A percentile compares a stretch with the other conserved stretches of the same genome.
phyloP scores from a whole-genome alignment of 1,284 basidiomycete species.

The Moesziomyces globuligerus region DNA sequence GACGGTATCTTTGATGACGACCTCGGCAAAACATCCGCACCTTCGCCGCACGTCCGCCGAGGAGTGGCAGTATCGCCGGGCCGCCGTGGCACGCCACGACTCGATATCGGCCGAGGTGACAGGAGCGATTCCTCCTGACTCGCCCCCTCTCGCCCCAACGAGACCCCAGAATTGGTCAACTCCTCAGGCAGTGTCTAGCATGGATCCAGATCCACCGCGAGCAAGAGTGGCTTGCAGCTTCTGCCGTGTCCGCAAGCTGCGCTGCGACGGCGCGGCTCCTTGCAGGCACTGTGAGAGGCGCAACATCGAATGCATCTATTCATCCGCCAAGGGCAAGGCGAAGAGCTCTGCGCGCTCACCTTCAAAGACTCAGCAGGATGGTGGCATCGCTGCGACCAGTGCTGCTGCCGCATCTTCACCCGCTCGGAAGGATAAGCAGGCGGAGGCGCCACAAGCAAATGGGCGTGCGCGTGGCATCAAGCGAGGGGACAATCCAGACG shows the following conservation, averaged over 20 bases:
- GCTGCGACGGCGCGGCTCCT: conserved; percentile 43
- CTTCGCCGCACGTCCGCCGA: conserved; percentile 19
- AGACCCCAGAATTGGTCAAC: neutral
- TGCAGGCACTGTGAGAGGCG: conserved; percentile 49
- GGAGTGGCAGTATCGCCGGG: conserved; percentile 14
- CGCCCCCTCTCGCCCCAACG: neutral
- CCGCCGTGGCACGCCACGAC: neutral
- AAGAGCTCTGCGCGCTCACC: conserved; percentile 11
- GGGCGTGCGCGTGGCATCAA: conserved; percentile 15
- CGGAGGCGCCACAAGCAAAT: neutral
- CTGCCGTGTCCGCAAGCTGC: conserved; percentile 45
- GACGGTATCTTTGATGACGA: neutral
- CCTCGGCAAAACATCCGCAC: neutral
- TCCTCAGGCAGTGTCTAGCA: neutral
- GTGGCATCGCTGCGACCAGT: neutral
- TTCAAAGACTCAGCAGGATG: neutral
- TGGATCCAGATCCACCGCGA: conserved; percentile 37
- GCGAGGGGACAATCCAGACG: conserved; percentile 2
- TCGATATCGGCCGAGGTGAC: neutral
- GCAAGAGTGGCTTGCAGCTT: conserved; percentile 46
- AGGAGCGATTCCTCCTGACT: conserved; percentile 4
- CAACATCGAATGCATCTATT: conserved; percentile 38
- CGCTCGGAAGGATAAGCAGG: neutral
- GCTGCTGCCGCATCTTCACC: neutral
- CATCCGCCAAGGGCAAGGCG: conserved; percentile 23